Evolutionary conservation across 805 yeast species (phyloP).

Genomic region (Wickerhamomyces queroliae): DNA sequence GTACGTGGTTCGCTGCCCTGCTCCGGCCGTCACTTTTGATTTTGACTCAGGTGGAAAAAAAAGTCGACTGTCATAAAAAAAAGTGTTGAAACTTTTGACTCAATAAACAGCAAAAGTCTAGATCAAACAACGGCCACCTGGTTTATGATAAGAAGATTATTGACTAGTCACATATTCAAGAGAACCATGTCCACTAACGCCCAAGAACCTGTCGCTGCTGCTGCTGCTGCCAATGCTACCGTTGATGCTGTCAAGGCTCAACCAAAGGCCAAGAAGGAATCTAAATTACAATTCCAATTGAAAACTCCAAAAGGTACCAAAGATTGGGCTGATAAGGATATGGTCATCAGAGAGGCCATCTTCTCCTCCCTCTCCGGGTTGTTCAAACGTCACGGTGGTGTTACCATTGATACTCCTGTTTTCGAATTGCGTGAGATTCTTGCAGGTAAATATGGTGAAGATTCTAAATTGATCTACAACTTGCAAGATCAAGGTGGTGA

Average conservation of each 20-base stretch:
- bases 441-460: slow-evolving; percentile 98
- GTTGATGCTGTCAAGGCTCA: slow-evolving; percentile 2
- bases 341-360: slow-evolving; percentile 88
- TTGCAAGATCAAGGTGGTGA: slow-evolving; percentile 99
- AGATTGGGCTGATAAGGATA: slow-evolving; percentile 98
- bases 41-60: neutral
- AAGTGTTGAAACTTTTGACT: too few species aligned
- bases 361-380: slow-evolving; percentile 65
- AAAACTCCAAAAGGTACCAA: slow-evolving; percentile 97
- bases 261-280: slow-evolving; percentile 22
- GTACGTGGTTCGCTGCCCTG: too few species aligned
- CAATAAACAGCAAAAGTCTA: neutral
- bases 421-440: slow-evolving; percentile 93
- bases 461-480: slow-evolving; percentile 91
- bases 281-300: slow-evolving; percentile 61
- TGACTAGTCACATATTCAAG: neutral
- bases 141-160: slow-evolving; percentile 2
- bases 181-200: slow-evolving; percentile 3
- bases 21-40: neutral
- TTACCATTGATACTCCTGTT: slow-evolving; percentile 97
- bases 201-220: slow-evolving; percentile 1
- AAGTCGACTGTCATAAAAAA: neutral
- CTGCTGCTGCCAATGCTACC: slow-evolving; percentile 2
- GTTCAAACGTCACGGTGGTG: slow-evolving; percentile 96
- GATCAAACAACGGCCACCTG: neutral